Conservation (phyloP, 2,329 filamentous ascomycete genomes). For the Calonectria multiphialidica region DNA sequence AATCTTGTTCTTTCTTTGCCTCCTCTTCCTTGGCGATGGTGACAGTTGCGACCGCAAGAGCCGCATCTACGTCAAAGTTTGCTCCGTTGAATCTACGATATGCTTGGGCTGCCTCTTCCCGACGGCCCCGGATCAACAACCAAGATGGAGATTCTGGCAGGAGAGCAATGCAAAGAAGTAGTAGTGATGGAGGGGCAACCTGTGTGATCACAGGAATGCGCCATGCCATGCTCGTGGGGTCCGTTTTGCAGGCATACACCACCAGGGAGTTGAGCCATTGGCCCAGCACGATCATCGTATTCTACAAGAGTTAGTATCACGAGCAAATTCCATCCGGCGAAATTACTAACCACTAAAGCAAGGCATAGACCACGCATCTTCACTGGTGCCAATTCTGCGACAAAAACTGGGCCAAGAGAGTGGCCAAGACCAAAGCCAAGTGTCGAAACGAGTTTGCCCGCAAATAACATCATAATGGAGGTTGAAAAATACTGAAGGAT, state of each 20-base stretch:
- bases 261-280: conserved; percentile 45
- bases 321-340: rapidly evolving
- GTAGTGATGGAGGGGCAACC: conserved; percentile 40
- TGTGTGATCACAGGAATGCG: conserved; percentile 47
- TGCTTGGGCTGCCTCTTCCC: conserved; percentile 27
- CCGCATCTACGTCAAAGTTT: conserved; percentile 39
- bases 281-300: conserved; percentile 49
- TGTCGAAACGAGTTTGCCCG: conserved; percentile 44
- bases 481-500: conserved; percentile 41
- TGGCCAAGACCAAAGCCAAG: conserved; percentile 48
- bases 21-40: conserved; percentile 40
- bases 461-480: conserved; percentile 43
- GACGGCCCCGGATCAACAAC: conserved; percentile 27
- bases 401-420: conserved; percentile 47
- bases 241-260: conserved; percentile 36
- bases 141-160: conserved; percentile 31
- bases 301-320: conserved; percentile 27
- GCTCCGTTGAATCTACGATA: conserved; percentile 42
- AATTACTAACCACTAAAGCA: conserved; percentile 38
- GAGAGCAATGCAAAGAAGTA: conserved; percentile 27
- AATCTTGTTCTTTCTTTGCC: conserved; percentile 34
- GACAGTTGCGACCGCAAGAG: conserved; percentile 30
- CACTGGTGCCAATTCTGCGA: conserved; percentile 47
- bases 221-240: conserved; percentile 43
- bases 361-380: conserved; percentile 47